A percentile compares a stretch with the other conserved stretches of the same genome.
phyloP scores from a whole-genome alignment of 257 asterid species.

The Gardenia jasminoides region DNA sequence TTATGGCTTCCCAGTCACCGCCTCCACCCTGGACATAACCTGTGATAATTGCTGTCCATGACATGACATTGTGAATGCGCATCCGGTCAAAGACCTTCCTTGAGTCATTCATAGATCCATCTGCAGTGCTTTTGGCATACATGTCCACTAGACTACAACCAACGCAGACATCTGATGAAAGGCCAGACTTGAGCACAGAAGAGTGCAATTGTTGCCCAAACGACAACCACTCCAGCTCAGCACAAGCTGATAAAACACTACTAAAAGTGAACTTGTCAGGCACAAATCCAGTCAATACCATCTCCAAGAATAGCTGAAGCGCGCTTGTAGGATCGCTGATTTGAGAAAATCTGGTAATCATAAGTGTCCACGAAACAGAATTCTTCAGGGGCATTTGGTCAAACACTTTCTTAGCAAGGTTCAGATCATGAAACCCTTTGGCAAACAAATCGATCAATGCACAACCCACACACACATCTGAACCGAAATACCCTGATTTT shows the following conservation, averaged over 20 bases:
- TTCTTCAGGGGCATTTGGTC: slow-evolving; percentile 74
- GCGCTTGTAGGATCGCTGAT: slow-evolving; percentile 49
- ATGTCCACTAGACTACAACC: slow-evolving; percentile 92
- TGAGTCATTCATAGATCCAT: slow-evolving; percentile 58
- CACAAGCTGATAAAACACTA: slow-evolving; percentile 76
- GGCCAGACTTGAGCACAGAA: slow-evolving; percentile 55
- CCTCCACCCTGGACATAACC: slow-evolving; percentile 69
- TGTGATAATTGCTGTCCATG: slow-evolving; percentile 85
- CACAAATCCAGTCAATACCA: slow-evolving; percentile 51
- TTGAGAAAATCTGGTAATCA: slow-evolving; percentile 77
- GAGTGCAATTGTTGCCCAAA: slow-evolving; percentile 69
- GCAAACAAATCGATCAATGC: slow-evolving; percentile 69
- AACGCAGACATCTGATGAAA: slow-evolving; percentile 72
- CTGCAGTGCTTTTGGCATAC: slow-evolving; percentile 61
- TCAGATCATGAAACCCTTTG: slow-evolving; percentile 69
- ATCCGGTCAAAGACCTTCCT: slow-evolving; percentile 75
- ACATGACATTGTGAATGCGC: slow-evolving; percentile 82
- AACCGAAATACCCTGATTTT: slow-evolving; percentile 68
- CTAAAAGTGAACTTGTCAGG: slow-evolving; percentile 81
- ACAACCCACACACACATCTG: slow-evolving; percentile 89
- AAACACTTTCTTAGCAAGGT: slow-evolving; percentile 58
- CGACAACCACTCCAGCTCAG: slow-evolving; percentile 52
- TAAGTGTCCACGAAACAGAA: slow-evolving; percentile 79
- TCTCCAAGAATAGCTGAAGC: slow-evolving; percentile 49
- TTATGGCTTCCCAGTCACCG: slow-evolving; percentile 53